Evolutionary conservation across 352 stramenopile genomes (phyloP), one percentile per base, ranked within the genome.

Genomic region (Globisporangium radiosum): DNA sequence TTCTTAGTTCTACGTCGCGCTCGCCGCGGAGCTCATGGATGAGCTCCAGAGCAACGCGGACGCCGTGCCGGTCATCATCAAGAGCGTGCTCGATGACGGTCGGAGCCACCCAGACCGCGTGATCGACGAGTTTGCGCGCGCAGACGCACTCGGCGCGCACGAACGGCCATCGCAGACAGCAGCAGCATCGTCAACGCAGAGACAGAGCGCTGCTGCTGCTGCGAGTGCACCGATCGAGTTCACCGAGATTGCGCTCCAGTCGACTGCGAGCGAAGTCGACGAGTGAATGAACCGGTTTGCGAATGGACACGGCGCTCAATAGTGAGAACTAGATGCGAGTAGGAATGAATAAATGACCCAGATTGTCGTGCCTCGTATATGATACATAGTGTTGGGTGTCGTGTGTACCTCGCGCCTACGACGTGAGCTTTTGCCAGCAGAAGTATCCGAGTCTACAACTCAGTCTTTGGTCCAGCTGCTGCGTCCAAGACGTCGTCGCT

Each of bases 161-260:
- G 33, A 48, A 3, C 4, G 4, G 15, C 13, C 45, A 50, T 33
- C 45, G 17, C 14, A 36, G 17, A 17, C n/a, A 50, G 17, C 15
- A 17, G 15, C 45, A 49, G 45, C 14, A 33, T 5, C 25, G 13
- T 33, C 19, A 6, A 14, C 52, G 6, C 25, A 49, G 8, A 17
- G 47, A 13, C 44, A 47, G 56, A 53, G 9, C 63, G 43, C n/a
- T n/a, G 39, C 11, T 43, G 17, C 33, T 48, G 39, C 53, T 9
- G 57, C 53, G 4, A 43, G 15, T 13, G 40, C 71, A 13, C 73
- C 76, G 17, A 63, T 80, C 9, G 70, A 78, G 44, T 90, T 90
- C 65, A 83, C 76, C 0, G 80, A 90, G 48, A 90, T 90, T 40
- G 78, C 64, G 19, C 56, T 85, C n/a, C 74, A 87, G 51, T 73